phyloP scores from a whole-genome alignment of 2,329 filamentous ascomycete genomes.

The Pestalotiopsis sp. region DNA sequence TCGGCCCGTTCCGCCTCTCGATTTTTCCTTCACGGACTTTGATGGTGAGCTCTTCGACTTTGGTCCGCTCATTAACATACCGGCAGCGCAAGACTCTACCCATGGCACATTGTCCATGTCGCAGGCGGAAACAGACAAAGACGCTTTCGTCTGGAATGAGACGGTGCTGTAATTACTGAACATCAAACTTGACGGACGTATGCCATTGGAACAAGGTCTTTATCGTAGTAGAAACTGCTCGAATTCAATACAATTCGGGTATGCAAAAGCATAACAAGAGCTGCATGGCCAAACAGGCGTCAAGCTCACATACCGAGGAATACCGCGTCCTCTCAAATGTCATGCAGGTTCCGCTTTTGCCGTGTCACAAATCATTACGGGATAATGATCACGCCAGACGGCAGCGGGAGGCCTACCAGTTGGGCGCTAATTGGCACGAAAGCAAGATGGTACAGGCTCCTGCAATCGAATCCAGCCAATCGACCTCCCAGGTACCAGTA shows the following conservation, averaged over 20 bases:
- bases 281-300: too few relatives aligned
- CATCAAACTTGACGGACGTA: too few relatives aligned
- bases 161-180: not conserved
- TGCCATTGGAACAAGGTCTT: too few relatives aligned
- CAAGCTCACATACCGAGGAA: too few relatives aligned
- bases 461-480: not conserved
- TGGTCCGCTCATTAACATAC: not conserved
- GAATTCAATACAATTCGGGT: too few relatives aligned
- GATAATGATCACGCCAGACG: not conserved
- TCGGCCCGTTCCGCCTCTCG: not conserved
- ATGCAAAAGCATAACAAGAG: too few relatives aligned
- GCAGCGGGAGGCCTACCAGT: not conserved
- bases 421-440: not conserved
- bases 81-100: not conserved
- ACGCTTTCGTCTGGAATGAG: not conserved
- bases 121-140: not conserved
- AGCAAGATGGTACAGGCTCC: not conserved
- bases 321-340: not conserved
- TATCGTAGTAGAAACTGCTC: too few relatives aligned
- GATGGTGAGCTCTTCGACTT: not conserved
- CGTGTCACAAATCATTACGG: not conserved
- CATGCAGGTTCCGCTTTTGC: not conserved
- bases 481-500: not conserved
- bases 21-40: not conserved
- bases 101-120: not conserved